Evolutionary conservation across 768 basidiomycete species (phyloP).

Genomic region (Rubroboletus pulcherrimus): DNA sequence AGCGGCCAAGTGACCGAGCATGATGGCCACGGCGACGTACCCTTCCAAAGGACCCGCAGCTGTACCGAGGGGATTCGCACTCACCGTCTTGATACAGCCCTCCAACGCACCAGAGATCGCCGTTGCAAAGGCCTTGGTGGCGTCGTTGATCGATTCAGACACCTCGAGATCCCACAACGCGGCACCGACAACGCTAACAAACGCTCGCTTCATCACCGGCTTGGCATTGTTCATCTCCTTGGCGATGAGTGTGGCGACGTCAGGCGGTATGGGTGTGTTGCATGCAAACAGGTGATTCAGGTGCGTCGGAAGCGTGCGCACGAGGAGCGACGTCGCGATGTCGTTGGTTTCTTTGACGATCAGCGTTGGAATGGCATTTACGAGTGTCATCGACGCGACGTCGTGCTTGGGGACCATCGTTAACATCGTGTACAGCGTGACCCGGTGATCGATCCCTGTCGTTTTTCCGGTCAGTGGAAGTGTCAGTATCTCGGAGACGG

Average conservation of each 20-base stretch:
- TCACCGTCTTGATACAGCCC: conserved; percentile 59
- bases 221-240: conserved; percentile 76
- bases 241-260: conserved; percentile 46
- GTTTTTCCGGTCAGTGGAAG: conserved; percentile 84
- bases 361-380: conserved; percentile 39
- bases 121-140: conserved; percentile 50
- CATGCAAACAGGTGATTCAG: conserved; percentile 49
- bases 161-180: conserved; percentile 49
- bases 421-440: conserved; percentile 78
- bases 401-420: conserved; percentile 46
- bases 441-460: conserved; percentile 79
- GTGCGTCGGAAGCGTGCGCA: conserved; percentile 54
- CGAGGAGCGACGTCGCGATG: conserved; percentile 50
- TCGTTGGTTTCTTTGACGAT: conserved; percentile 81
- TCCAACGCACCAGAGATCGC: conserved; percentile 63
- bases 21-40: conserved; percentile 67
- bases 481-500: conserved; percentile 63
- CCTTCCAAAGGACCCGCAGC: conserved; percentile 76
- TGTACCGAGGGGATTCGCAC: conserved; percentile 55
- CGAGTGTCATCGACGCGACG: conserved; percentile 43
- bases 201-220: conserved; percentile 53
- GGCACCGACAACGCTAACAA: conserved; percentile 60
- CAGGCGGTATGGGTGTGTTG: conserved; percentile 40
- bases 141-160: conserved; percentile 28
- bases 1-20: conserved; percentile 58